Evolutionary conservation across 106 monocot species (phyloP).

Genomic region (Allium fistulosum): DNA sequence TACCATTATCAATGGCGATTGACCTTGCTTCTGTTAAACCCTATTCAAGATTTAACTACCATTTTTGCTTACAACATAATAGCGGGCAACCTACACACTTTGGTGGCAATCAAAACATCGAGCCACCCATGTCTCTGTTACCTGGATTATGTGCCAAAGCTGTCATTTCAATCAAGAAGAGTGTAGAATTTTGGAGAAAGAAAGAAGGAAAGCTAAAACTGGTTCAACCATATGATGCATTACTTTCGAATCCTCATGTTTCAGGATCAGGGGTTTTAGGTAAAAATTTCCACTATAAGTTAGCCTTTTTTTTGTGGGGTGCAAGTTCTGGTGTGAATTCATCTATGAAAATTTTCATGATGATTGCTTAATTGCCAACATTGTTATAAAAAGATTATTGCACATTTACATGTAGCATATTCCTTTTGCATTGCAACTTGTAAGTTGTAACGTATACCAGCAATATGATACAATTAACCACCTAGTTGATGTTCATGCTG

Average conservation of each 20-base stretch:
- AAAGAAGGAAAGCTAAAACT: constrained; percentile 75
- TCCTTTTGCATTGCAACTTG: not conserved
- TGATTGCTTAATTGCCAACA: not conserved
- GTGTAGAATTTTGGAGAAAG: constrained; percentile 70
- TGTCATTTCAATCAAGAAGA: constrained; percentile 65
- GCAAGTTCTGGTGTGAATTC: not conserved
- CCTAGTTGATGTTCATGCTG: no score
- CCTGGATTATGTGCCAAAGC: constrained; percentile 88
- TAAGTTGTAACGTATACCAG: no score
- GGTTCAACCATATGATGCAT: constrained; percentile 90
- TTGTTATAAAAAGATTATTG: not conserved
- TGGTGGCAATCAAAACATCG: constrained; percentile 23
- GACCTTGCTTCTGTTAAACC: constrained; percentile 71
- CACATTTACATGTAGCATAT: not conserved
- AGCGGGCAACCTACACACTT: constrained; percentile 70
- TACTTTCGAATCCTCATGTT: constrained; percentile 82
- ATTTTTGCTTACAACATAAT: constrained; percentile 76
- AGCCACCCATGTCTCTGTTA: constrained; percentile 45
- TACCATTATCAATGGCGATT: constrained; percentile 61
- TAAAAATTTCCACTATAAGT: constrained; percentile 18
- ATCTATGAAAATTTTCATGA: not conserved
- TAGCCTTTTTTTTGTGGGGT: not conserved
- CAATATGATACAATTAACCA: no score
- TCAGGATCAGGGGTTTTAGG: constrained; percentile 69
- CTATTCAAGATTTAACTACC: constrained; percentile 65